Evolutionary conservation across 495 filamentous ascomycete species (phyloP).

Genomic region (Talaromyces trachyspermus): DNA sequence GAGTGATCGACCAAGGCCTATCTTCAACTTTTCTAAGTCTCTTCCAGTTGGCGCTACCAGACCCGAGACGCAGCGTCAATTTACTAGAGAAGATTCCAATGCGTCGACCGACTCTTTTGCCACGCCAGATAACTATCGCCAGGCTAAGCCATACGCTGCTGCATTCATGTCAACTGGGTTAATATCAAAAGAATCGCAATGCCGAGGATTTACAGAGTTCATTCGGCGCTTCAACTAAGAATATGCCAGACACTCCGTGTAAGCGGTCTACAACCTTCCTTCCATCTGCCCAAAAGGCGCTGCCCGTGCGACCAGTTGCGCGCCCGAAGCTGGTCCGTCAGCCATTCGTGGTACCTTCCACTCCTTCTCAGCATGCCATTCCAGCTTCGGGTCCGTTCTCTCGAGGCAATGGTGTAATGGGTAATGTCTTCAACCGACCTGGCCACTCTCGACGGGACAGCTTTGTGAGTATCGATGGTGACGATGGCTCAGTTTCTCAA

Average conservation of each 20-base stretch:
- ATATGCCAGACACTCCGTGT: slow-evolving; percentile 91
- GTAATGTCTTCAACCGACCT: slow-evolving; percentile 43
- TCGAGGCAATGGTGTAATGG: slow-evolving; percentile 61
- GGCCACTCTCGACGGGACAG: slow-evolving; percentile 59
- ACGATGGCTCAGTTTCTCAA: slow-evolving; percentile 49
- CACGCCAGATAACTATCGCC: slow-evolving; percentile 78
- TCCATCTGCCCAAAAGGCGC: slow-evolving; percentile 49
- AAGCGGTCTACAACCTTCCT: slow-evolving; percentile 68
- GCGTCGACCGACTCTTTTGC: slow-evolving; percentile 52
- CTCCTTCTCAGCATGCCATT: slow-evolving; percentile 43
- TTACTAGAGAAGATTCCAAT: slow-evolving; percentile 36
- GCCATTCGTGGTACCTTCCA: slow-evolving; percentile 51
- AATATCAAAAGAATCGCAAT: slow-evolving; percentile 70
- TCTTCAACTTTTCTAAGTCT: slow-evolving; percentile 72
- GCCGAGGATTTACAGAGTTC: slow-evolving; percentile 42
- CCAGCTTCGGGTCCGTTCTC: slow-evolving; percentile 50
- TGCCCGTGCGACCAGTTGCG: slow-evolving; percentile 48
- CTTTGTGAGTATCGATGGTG: slow-evolving; percentile 69
- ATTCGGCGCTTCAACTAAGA: slow-evolving; percentile 38
- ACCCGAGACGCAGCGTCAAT: slow-evolving; percentile 31
- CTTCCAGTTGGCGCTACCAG: slow-evolving; percentile 61
- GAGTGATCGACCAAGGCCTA: slow-evolving; percentile 38
- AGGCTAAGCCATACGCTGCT: slow-evolving; percentile 71
- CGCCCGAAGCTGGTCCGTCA: slow-evolving; percentile 49
- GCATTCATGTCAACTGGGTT: slow-evolving; percentile 93